Percentiles rank a stretch among this genome's conserved stretches.
These are phyloP conservation scores for Cladosporium sp. DNA, from an alignment of 2,329 filamentous ascomycete genomes.

Conservation along the genomic window DNA sequence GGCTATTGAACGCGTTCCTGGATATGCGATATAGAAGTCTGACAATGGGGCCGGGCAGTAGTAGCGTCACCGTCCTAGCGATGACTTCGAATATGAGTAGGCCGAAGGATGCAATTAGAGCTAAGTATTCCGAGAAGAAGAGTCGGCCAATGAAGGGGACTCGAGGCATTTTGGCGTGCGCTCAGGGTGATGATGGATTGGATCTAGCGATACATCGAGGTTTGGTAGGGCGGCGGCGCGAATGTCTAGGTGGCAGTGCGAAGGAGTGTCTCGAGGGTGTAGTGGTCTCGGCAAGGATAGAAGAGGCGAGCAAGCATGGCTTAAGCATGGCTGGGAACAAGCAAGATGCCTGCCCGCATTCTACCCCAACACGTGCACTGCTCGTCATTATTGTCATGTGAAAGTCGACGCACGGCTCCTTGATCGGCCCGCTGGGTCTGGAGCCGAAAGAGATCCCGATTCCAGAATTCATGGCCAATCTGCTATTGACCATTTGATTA, in stretches of 20 bases:
- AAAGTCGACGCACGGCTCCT: constrained; percentile 3
- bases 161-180: constrained; percentile 49
- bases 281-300: background rate
- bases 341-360: background rate
- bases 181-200: background rate
- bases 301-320: background rate
- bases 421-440: constrained; percentile 13
- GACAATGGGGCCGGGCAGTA: constrained; percentile 79
- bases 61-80: constrained; percentile 82
- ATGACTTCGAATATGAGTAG: constrained; percentile 80
- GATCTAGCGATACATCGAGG: constrained; percentile 8
- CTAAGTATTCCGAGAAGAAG: constrained; percentile 73
- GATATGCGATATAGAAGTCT: constrained; percentile 80
- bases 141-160: constrained; percentile 65
- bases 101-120: constrained; percentile 78
- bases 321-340: constrained; percentile 9
- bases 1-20: constrained; percentile 75
- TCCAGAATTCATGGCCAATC: constrained; percentile 1
- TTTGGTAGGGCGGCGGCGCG: background rate
- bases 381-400: constrained; percentile 23
- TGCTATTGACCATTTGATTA: background rate
- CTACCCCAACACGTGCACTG: constrained; percentile 5
- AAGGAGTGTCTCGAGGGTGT: background rate
- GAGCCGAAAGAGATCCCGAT: constrained; percentile 1
- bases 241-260: background rate